Evolutionary conservation across 192 early-diverging fungal species (phyloP), one percentile per base, ranked within the genome.

Genomic region (Backusella sp.): DNA sequence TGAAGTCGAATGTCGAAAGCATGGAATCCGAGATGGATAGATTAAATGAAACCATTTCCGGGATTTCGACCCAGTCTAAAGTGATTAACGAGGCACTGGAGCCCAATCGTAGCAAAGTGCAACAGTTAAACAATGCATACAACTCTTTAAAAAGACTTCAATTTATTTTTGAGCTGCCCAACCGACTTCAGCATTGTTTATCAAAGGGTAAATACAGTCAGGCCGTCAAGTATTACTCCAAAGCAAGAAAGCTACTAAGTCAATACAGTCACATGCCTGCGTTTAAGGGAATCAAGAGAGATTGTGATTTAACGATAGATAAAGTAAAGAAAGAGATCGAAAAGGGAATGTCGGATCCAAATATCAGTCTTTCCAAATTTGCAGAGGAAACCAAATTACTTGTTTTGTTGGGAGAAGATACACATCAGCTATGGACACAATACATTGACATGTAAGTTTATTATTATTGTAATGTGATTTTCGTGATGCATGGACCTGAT

Each of bases 131-230:
- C 26, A 86, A 86, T 32, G 91, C 93, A 36, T 92, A 96, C 74
- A 85, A 86, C 59, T 84, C 93, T 19, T 77, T 97, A 35, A 87
- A 91, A 30, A 91, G 92, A 76, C 86, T 98, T 44, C 94, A 96
- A 80, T 93, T 96, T 73, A 88, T 99, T 15, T 95, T 94, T 82
- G 95, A 94, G 37, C 78, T 99, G 59, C 97, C 97, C 6, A 85
- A 85, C 2, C 85, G 91, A 75, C 87, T 99, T 19, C 83, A 86
- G 9, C 79, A 86, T 68, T 90, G 88, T 46, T 80, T 94, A 23
- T 79, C 87, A 23, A 77, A 82, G 26, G 84, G 84, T 4, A 78
- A 88, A 70, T 92, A 92, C 86, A 84, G 87, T 6, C 89, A 93
- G 52, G 95, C 96, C 0, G 96, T 96, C 0, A 86, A 83, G 19